Conservation (phyloP, 2,329 filamentous ascomycete species). For the Hymenoscyphus repandus region DNA sequence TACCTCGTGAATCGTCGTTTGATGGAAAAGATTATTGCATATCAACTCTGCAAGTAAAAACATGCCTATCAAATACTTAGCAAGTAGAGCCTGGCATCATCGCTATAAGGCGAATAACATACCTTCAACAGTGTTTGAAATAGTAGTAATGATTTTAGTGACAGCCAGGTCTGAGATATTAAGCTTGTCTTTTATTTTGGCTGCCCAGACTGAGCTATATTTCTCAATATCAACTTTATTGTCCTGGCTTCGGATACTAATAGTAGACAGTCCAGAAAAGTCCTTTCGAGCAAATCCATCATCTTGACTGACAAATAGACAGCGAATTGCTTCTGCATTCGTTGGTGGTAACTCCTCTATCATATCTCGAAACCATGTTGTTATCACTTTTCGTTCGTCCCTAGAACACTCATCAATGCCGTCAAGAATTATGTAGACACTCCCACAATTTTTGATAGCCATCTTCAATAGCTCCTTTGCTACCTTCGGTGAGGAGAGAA, state of each 20-base stretch:
- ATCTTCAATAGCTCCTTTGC: conserved; percentile 31
- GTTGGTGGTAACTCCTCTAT: conserved; percentile 2
- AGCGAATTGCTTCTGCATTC: conserved; percentile 16
- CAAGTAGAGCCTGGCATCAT: too few relatives aligned
- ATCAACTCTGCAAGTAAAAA: conserved; percentile 27
- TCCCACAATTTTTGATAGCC: conserved; percentile 18
- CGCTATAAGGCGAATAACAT: not conserved
- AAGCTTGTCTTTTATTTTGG: conserved; percentile 23
- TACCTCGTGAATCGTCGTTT: conserved; percentile 27
- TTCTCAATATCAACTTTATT: conserved; percentile 29
- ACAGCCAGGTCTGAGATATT: conserved; percentile 12
- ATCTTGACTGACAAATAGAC: conserved; percentile 34
- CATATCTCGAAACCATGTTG: conserved; percentile 24
- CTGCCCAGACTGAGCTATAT: conserved; percentile 20
- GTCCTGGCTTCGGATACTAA: conserved; percentile 23
- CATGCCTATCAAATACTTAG: conserved; percentile 15
- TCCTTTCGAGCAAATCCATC: conserved; percentile 28
- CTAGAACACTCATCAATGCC: conserved; percentile 37
- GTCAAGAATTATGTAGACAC: conserved; percentile 35
- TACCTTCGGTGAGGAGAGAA: conserved; percentile 23
- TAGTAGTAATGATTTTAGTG: conserved; percentile 13
- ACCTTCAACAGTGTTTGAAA: conserved; percentile 14
- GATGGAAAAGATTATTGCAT: conserved; percentile 3
- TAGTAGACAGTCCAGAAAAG: conserved; percentile 20
- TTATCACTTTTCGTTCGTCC: conserved; percentile 30